These are phyloP conservation scores for Malassezia sympodialis DNA, from an alignment of 1,284 basidiomycete genomes.

Conservation along the genomic window DNA sequence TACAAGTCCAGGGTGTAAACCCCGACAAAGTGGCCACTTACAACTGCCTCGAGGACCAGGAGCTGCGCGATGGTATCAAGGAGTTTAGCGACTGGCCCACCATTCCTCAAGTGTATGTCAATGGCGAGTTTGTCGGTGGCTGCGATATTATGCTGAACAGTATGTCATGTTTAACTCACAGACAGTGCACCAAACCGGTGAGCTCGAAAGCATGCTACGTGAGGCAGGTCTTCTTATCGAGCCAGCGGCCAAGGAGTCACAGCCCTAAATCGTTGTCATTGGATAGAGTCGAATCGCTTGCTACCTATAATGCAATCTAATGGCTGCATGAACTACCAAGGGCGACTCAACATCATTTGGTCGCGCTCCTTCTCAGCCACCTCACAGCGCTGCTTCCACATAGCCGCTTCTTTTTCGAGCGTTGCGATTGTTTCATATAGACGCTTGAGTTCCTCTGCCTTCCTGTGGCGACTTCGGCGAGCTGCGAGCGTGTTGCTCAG, in stretches of 20 bases:
- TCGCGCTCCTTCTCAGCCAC: constrained; percentile 38
- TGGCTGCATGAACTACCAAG: not conserved
- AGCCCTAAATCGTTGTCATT: not conserved
- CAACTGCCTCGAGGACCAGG: constrained; percentile 77
- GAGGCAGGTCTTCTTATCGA: constrained; percentile 25
- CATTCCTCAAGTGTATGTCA: constrained; percentile 86
- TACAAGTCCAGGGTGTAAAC: constrained; percentile 77
- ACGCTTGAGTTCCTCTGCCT: constrained; percentile 39
- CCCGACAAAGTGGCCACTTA: constrained; percentile 54
- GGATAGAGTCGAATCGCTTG: not conserved
- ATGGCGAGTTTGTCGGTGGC: constrained; percentile 90
- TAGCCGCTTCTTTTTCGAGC: constrained; percentile 29
- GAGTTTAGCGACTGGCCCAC: constrained; percentile 96
- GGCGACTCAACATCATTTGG: not conserved
- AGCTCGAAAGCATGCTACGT: constrained; percentile 70
- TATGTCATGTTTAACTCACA: constrained; percentile 57
- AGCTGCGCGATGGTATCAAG: constrained; percentile 75
- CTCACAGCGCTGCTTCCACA: constrained; percentile 42
- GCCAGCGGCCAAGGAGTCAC: not conserved
- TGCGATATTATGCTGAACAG: constrained; percentile 88
- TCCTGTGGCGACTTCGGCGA: constrained; percentile 41
- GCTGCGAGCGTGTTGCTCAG: constrained; percentile 47
- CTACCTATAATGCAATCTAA: too few species aligned
- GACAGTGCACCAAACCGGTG: constrained; percentile 80
- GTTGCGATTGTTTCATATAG: constrained; percentile 39